Evolutionary conservation across 176 grass and related monocot genomes (phyloP), one percentile per base, ranked within the genome.

Genomic region (Triticum monococcum): DNA sequence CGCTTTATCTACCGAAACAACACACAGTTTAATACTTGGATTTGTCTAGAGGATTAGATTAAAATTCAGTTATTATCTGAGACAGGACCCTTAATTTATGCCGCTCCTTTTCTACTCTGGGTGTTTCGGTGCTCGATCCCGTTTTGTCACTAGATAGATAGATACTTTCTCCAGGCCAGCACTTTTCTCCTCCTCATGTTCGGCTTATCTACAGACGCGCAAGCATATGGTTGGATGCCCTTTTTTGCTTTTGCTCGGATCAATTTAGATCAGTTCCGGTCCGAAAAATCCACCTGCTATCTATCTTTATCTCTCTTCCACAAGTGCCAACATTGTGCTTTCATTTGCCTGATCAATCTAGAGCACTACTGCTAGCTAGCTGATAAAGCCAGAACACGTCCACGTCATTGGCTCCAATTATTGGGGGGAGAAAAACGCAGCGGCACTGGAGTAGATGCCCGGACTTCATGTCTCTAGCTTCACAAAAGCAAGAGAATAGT

Each of bases 321-420:
- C 81, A 22, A 62, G 23, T 43, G 9, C 35, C 23, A 60, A 40
- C 9, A 26, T 33, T 22, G 8, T 26, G 32, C 32, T 40, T 61
- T 61, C 31, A 8, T 23, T 10, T 9, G 54, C 5, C 50, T n/a
- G 48, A 59, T 5, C 17, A 2, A 13, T 9, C 63, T 45, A 45
- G 10, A 45, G 41, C 41, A 65, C 63, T 35, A 41, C 2, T 41
- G 40, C 40, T 43, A 32, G 75, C 18, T n/a, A 32, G 28, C 18
- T 5, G 43, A 12, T 1, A 77, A 60, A 36, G 10, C 13, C 30
- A 33, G 8, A 30, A 25, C 66, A 18, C 6, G 54, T 38, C 85
- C 3, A 26, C 78, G 9, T 61, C 67, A 36, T 18, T 9, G 2
- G 4, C 20, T 73, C 40, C 32, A 87, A 87, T 87, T 81, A 87